These are phyloP conservation scores for Spongospora subterranea DNA, from an alignment of 208 protist genomes.

Conservation along the genomic window DNA sequence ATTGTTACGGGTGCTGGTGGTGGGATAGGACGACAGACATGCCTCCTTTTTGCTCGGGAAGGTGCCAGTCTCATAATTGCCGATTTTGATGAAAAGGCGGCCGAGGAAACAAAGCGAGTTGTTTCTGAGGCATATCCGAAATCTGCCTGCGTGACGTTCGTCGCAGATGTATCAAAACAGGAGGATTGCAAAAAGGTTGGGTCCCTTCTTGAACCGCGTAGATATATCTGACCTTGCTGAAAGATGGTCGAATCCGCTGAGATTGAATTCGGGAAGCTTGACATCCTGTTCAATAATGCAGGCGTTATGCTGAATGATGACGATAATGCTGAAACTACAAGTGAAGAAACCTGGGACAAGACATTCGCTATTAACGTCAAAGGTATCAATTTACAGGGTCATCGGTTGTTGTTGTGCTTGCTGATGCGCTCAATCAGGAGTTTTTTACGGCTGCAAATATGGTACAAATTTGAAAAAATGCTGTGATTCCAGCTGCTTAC, in stretches of 20 bases:
- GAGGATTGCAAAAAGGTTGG: slow-evolving; percentile 63
- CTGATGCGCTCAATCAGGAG: slow-evolving; percentile 65
- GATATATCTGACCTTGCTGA: slow-evolving; percentile 21
- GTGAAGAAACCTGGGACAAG: slow-evolving; percentile 73
- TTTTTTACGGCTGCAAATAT: slow-evolving; percentile 78
- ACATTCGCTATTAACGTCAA: slow-evolving; percentile 79
- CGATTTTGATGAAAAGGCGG: slow-evolving; percentile 67
- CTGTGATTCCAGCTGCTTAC: not conserved
- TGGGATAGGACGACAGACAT: slow-evolving; percentile 74
- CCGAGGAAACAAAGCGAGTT: slow-evolving; percentile 35
- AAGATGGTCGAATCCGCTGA: slow-evolving; percentile 74
- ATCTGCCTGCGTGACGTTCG: not conserved
- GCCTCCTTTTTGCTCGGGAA: slow-evolving; percentile 75
- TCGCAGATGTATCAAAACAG: slow-evolving; percentile 65
- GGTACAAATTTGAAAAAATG: slow-evolving; percentile 57
- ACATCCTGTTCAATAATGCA: slow-evolving; percentile 81
- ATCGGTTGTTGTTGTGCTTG: no score
- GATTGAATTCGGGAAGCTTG: slow-evolving; percentile 76
- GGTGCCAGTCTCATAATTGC: slow-evolving; percentile 70
- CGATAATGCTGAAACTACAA: slow-evolving; percentile 68
- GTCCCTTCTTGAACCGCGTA: not conserved
- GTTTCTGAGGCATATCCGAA: slow-evolving; percentile 21
- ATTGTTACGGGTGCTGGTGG: slow-evolving; percentile 73
- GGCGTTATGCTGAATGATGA: slow-evolving; percentile 78
- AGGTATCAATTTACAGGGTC: slow-evolving; percentile 61